A percentile compares a stretch with the other conserved stretches of the same genome.
phyloP scores from a whole-genome alignment of 2,329 filamentous ascomycete genomes.

The Aspergillus niger region DNA sequence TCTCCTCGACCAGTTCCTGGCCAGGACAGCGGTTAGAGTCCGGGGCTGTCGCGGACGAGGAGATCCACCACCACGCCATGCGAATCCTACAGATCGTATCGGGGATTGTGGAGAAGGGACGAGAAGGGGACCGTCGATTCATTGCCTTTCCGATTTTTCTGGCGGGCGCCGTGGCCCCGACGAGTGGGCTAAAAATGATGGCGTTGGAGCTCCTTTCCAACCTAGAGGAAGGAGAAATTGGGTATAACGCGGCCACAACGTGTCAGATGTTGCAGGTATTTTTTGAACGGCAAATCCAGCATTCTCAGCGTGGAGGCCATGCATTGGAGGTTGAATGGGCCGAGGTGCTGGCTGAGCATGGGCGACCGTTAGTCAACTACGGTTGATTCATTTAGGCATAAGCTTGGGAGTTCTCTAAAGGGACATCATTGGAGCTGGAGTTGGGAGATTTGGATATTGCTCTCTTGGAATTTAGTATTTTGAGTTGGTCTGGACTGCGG shows the following conservation, averaged over 20 bases:
- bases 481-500: background rate
- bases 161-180: conserved; percentile 49
- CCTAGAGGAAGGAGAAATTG: conserved; percentile 52
- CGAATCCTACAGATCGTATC: conserved; percentile 51
- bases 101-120: conserved; percentile 38
- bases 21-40: conserved; percentile 49
- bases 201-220: conserved; percentile 53
- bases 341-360: conserved; percentile 48
- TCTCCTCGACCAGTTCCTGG: conserved; percentile 58
- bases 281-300: conserved; percentile 51
- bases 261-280: conserved; percentile 50
- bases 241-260: conserved; percentile 50
- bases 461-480: background rate
- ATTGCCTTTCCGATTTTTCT: conserved; percentile 58
- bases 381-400: conserved; percentile 39
- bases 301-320: conserved; percentile 42
- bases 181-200: conserved; percentile 47
- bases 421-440: background rate
- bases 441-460: background rate
- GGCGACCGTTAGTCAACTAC: conserved; percentile 55
- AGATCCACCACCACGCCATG: conserved; percentile 49
- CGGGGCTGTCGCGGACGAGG: conserved; percentile 38
- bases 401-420: background rate
- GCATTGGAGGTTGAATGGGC: conserved; percentile 55
- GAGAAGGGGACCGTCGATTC: conserved; percentile 47